Percentiles rank a stretch among this genome's conserved stretches.
Conservation (phyloP, 345 rosid genomes). For the Angophora floribunda region DNA sequence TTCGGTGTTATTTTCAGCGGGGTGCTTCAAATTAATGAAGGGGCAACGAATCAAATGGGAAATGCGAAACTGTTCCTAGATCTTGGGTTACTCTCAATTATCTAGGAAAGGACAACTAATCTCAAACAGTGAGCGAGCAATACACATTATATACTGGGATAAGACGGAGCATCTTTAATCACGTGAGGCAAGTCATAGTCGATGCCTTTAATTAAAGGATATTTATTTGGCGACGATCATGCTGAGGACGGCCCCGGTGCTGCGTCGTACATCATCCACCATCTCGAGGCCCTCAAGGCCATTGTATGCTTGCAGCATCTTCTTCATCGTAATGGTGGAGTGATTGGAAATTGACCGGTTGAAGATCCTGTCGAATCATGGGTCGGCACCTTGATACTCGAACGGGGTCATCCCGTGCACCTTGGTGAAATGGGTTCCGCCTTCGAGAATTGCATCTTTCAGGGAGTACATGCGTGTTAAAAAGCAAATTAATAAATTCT, state of each 20-base stretch:
- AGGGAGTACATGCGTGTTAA: slow-evolving; percentile 39
- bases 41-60: neutral
- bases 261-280: slow-evolving; percentile 84
- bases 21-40: neutral
- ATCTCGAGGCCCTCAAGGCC: slow-evolving; percentile 60
- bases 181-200: slow-evolving; percentile 74
- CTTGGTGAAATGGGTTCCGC: slow-evolving; percentile 74
- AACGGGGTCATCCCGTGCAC: slow-evolving; percentile 70
- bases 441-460: slow-evolving; percentile 75
- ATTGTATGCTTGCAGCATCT: slow-evolving; percentile 54
- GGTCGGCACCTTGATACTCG: slow-evolving; percentile 62
- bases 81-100: neutral
- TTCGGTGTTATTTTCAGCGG: neutral
- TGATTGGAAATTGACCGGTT: slow-evolving; percentile 64
- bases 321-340: slow-evolving; percentile 70
- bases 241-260: slow-evolving; percentile 57
- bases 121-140: neutral
- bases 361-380: slow-evolving; percentile 67
- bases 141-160: slow-evolving; percentile 27
- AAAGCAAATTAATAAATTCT: slow-evolving; percentile 14
- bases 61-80: neutral
- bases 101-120: neutral
- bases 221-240: slow-evolving; percentile 52
- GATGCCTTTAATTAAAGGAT: slow-evolving; percentile 61
- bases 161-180: slow-evolving; percentile 58